phyloP scores from a whole-genome alignment of 176 grass and related monocot species.

The Tillandsia fasciculata region DNA sequence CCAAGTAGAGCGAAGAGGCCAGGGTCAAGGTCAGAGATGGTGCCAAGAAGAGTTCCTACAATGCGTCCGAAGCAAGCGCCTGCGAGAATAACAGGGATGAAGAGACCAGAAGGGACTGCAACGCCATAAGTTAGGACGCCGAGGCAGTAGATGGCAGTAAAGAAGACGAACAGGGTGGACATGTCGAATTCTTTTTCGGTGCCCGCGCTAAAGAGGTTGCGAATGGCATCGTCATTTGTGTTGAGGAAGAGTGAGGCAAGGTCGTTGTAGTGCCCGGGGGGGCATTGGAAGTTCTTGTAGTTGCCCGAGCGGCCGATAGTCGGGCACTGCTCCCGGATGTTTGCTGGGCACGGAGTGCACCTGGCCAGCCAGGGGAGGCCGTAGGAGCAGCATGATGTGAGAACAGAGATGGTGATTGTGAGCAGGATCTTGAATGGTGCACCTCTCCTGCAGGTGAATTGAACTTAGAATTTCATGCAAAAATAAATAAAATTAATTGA shows the following conservation, averaged over 20 bases:
- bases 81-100: slow-evolving; percentile 84
- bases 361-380: slow-evolving; percentile 76
- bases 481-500: slow-evolving; percentile 12
- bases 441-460: slow-evolving; percentile 53
- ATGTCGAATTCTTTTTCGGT: slow-evolving; percentile 65
- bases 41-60: slow-evolving; percentile 58
- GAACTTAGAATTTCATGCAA: neutral
- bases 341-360: slow-evolving; percentile 53
- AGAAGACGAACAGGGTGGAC: slow-evolving; percentile 74
- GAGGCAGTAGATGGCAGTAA: slow-evolving; percentile 57
- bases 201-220: slow-evolving; percentile 75
- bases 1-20: slow-evolving; percentile 83
- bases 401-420: slow-evolving; percentile 56
- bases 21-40: slow-evolving; percentile 54
- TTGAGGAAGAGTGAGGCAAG: slow-evolving; percentile 93
- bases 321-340: slow-evolving; percentile 50
- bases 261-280: slow-evolving; percentile 72
- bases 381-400: slow-evolving; percentile 76
- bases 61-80: slow-evolving; percentile 75
- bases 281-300: slow-evolving; percentile 85
- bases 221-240: slow-evolving; percentile 92
- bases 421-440: slow-evolving; percentile 84
- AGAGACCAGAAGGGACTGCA: slow-evolving; percentile 88
- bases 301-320: slow-evolving; percentile 79
- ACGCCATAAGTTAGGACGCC: slow-evolving; percentile 79